These are phyloP conservation scores for Vitis hybrid DNA, from an alignment of 177 flowering plant species.

Conservation along the genomic window DNA sequence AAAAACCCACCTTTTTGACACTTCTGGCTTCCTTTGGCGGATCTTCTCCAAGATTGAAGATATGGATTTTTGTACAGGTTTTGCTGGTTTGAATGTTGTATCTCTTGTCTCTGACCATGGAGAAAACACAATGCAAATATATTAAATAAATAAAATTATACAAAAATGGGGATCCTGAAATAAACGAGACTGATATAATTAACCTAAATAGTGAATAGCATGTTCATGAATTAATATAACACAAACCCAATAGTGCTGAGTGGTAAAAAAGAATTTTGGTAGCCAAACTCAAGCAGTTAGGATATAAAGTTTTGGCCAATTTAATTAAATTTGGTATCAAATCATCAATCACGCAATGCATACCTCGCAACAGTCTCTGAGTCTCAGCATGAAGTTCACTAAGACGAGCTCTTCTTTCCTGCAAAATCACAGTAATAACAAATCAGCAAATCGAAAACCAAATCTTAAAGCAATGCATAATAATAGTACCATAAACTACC, in stretches of 20 bases:
- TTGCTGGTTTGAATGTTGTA: constrained; percentile 68
- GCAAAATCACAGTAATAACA: constrained; percentile 8
- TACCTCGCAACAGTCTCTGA: constrained; percentile 84
- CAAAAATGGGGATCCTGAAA: neutral
- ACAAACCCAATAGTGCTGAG: too few species aligned
- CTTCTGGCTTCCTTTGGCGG: constrained; percentile 68
- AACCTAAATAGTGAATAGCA: neutral
- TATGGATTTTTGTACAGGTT: constrained; percentile 69
- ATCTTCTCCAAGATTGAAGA: constrained; percentile 87
- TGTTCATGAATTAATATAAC: too few species aligned
- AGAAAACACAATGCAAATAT: neutral
- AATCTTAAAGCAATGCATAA: neutral
- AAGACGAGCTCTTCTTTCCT: constrained; percentile 62
- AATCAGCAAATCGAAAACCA: neutral
- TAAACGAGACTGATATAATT: neutral
- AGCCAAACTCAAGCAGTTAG: too few species aligned
- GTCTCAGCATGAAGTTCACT: constrained; percentile 70
- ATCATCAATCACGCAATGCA: neutral
- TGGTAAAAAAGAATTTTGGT: too few species aligned
- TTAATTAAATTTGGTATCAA: neutral
- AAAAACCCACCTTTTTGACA: constrained; percentile 58
- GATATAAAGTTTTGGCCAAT: too few species aligned
- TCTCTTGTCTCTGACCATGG: constrained; percentile 60
- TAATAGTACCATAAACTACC: constrained; percentile 30
- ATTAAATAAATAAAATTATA: neutral